phyloP scores from a whole-genome alignment of 768 basidiomycete species.

The Termitomyces sp. region DNA sequence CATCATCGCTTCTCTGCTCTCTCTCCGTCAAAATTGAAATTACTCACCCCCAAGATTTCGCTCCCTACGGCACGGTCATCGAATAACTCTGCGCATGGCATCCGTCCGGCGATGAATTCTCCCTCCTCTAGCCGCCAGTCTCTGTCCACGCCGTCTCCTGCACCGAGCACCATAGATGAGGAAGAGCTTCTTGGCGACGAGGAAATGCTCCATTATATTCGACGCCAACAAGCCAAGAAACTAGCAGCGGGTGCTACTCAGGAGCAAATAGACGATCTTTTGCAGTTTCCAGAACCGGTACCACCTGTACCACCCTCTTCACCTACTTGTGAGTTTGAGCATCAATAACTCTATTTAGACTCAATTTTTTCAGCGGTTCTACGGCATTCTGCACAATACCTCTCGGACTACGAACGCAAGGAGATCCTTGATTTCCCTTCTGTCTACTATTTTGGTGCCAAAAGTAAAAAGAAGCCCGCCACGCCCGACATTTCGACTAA shows the following conservation, averaged over 20 bases:
- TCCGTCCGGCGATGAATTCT: constrained; percentile 47
- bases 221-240: constrained; percentile 85
- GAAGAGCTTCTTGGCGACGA: constrained; percentile 89
- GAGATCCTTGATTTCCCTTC: constrained; percentile 86
- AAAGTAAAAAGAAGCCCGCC: constrained; percentile 81
- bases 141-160: constrained; percentile 81
- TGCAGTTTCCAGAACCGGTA: constrained; percentile 90
- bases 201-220: constrained; percentile 95
- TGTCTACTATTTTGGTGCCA: constrained; percentile 78
- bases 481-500: constrained; percentile 67
- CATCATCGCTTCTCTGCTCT: constrained; percentile 70
- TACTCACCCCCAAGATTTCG: constrained; percentile 75
- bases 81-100: constrained; percentile 38
- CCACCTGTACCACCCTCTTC: constrained; percentile 60
- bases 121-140: constrained; percentile 73
- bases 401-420: constrained; percentile 86
- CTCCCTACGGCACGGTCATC: constrained; percentile 53
- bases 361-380: constrained; percentile 46
- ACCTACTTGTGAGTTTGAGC: constrained; percentile 57
- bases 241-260: constrained; percentile 78
- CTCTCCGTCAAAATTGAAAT: constrained; percentile 81
- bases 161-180: constrained; percentile 71
- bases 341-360: constrained; percentile 1
- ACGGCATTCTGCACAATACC: constrained; percentile 58
- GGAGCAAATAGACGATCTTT: constrained; percentile 80